Evolutionary conservation across 192 early-diverging fungal species (phyloP), one percentile per base, ranked within the genome.

Genomic region (Mortierella hygrophila): DNA sequence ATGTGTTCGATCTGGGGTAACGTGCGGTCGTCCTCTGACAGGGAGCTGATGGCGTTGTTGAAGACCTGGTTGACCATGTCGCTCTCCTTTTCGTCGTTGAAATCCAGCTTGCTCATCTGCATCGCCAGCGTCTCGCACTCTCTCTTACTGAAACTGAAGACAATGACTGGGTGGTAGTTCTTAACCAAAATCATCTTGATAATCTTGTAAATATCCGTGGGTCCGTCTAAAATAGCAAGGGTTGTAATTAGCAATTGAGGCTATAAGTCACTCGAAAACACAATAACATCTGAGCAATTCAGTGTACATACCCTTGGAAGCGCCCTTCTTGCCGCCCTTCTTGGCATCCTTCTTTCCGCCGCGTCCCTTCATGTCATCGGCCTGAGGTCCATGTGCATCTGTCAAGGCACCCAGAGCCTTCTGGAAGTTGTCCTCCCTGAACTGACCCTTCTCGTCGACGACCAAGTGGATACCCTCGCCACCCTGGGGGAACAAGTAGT

Each of bases 141-240:
- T 57, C 94, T 92, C 84, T 98, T 99, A 4, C 94, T 94, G 88
- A 99, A 99, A 88, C 95, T 94, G 84, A 99, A 99, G 9, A 98
- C 97, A 83, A 99, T 99, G 49, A 98, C 97, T n/a, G 98, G 98
- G 76, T 98, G 97, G 84, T 98, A 97, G 89, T 97, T 97, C 78
- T 96, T 98, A 75, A 90, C 79, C 94, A 97, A 96, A 78, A 98
- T 97, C 96, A 98, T 97, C 79, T 97, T 96, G 82, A 99, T 93
- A 55, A 99, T 96, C 89, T 97, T 97, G 92, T 95, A 97, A 16
- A 98, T 93, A 88, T 98, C 97, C 20, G 95, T 92, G 32, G 93
- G 91, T 23, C 91, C 93, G 40, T 73, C 78, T 83, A 78, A 10
- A 69, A 77, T 54, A 32, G 16, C 38, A 23, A 57, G 16, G 23